phyloP scores from a whole-genome alignment of 306 rosid genomes.

The Carpinus viminea region DNA sequence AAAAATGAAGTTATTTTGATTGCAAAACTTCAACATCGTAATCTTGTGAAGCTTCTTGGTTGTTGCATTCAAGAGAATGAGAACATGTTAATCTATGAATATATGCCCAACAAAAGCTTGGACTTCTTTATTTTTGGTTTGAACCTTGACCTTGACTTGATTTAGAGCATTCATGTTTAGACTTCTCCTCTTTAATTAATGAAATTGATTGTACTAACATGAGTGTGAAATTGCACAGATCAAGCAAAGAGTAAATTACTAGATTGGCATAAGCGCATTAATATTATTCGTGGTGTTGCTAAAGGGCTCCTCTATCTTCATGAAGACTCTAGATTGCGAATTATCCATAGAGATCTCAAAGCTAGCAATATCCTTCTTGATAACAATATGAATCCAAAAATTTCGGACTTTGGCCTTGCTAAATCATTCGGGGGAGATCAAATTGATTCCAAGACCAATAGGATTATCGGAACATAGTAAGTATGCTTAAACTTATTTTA shows the following conservation, averaged over 20 bases:
- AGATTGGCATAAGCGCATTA: slow-evolving; percentile 26
- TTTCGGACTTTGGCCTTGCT: slow-evolving; percentile 67
- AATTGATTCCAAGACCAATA: slow-evolving; percentile 36
- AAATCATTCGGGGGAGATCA: slow-evolving; percentile 51
- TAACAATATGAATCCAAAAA: slow-evolving; percentile 54
- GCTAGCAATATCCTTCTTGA: slow-evolving; percentile 53
- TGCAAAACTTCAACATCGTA: slow-evolving; percentile 48
- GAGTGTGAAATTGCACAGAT: slow-evolving; percentile 7
- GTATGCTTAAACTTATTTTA: not conserved
- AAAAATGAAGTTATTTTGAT: slow-evolving; percentile 27
- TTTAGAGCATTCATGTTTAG: not conserved
- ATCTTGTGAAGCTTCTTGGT: slow-evolving; percentile 48
- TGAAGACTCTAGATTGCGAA: slow-evolving; percentile 36
- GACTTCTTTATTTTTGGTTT: slow-evolving; percentile 46
- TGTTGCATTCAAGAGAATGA: slow-evolving; percentile 41
- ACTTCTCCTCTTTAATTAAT: not conserved
- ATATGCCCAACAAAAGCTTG: slow-evolving; percentile 45
- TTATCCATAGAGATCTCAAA: slow-evolving; percentile 50
- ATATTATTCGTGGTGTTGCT: slow-evolving; percentile 29
- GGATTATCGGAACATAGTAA: slow-evolving; percentile 57
- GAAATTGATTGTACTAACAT: not conserved
- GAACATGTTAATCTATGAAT: slow-evolving; percentile 40
- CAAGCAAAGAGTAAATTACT: not conserved
- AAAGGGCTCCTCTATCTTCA: slow-evolving; percentile 34
- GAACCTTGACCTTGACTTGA: slow-evolving; percentile 1